These are phyloP conservation scores for Peniophora sp. DNA, from an alignment of 1,284 basidiomycete genomes.

Conservation along the genomic window DNA sequence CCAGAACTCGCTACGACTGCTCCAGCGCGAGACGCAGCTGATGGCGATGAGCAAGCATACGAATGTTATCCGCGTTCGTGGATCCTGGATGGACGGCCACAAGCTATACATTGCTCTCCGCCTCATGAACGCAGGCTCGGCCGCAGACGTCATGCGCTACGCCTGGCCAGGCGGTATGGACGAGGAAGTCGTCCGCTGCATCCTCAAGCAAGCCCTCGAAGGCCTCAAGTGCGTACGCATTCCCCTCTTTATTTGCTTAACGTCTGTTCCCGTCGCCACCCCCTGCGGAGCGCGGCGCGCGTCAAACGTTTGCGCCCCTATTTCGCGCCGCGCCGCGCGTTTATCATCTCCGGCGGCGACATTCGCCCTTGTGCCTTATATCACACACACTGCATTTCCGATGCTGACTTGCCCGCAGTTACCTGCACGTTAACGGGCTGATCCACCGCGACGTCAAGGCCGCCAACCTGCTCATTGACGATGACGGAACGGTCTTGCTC, in stretches of 20 bases:
- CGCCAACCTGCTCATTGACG: conserved; percentile 82
- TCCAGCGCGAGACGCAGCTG: conserved; percentile 80
- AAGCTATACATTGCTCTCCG: conserved; percentile 83
- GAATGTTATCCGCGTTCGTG: conserved; percentile 84
- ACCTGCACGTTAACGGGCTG: conserved; percentile 83
- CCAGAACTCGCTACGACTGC: conserved; percentile 55
- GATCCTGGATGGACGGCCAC: conserved; percentile 80
- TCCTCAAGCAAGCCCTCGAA: conserved; percentile 75
- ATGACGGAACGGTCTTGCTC: conserved; percentile 82
- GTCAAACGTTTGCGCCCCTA: no score
- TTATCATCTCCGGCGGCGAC: no score
- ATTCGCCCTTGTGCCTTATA: no score
- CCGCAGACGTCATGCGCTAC: conserved; percentile 81
- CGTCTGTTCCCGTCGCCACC: neutral
- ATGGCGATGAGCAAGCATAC: conserved; percentile 94
- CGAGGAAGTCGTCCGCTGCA: conserved; percentile 78
- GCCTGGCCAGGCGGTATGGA: conserved; percentile 82
- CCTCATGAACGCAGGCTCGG: conserved; percentile 84
- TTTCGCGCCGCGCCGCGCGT: no score
- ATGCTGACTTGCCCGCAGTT: conserved; percentile 32
- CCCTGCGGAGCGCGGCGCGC: neutral
- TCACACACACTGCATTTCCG: neutral
- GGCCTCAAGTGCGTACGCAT: conserved; percentile 62
- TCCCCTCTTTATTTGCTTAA: neutral
- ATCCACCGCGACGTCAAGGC: conserved; percentile 89